These are phyloP conservation scores for Fusarium verticillioides DNA, from an alignment of 2,329 filamentous ascomycete genomes.

Conservation along the genomic window DNA sequence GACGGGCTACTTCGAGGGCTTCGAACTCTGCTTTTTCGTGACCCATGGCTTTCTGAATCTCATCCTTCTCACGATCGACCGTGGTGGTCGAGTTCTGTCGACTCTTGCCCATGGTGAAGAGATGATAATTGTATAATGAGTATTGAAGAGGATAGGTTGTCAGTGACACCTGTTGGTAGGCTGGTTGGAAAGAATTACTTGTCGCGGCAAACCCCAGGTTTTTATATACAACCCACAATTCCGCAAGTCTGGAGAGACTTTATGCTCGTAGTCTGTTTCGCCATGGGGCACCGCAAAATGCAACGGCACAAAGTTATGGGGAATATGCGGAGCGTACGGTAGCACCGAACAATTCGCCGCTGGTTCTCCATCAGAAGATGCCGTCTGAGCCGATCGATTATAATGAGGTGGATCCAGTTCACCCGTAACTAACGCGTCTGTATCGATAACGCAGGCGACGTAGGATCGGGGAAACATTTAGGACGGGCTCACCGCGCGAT, in stretches of 20 bases:
- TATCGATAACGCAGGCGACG: background rate
- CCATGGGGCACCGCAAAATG: slow-evolving; percentile 32
- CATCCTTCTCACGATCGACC: slow-evolving; percentile 37
- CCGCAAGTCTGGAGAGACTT: slow-evolving; percentile 28
- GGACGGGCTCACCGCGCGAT: slow-evolving; percentile 13
- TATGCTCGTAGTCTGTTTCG: slow-evolving; percentile 13
- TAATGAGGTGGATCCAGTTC: slow-evolving; percentile 3
- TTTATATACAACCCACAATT: slow-evolving; percentile 28
- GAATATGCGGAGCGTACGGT: slow-evolving; percentile 25
- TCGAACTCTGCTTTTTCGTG: slow-evolving; percentile 48
- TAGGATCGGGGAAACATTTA: background rate
- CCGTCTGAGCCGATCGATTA: slow-evolving; percentile 28
- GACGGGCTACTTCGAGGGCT: slow-evolving; percentile 51
- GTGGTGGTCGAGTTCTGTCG: slow-evolving; percentile 37
- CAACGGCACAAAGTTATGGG: slow-evolving; percentile 9
- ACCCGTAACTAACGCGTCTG: background rate
- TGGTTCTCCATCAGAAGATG: slow-evolving; percentile 29
- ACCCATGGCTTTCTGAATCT: slow-evolving; percentile 26
- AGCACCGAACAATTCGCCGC: slow-evolving; percentile 43
- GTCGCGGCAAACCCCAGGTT: slow-evolving; percentile 21
- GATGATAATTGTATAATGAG: too few relatives aligned
- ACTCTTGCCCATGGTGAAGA: slow-evolving; percentile 20
- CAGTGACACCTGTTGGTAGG: background rate
- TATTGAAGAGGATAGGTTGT: background rate
- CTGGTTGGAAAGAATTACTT: background rate